Conservation (phyloP, 345 rosid genomes). For the Clausena lansium region DNA sequence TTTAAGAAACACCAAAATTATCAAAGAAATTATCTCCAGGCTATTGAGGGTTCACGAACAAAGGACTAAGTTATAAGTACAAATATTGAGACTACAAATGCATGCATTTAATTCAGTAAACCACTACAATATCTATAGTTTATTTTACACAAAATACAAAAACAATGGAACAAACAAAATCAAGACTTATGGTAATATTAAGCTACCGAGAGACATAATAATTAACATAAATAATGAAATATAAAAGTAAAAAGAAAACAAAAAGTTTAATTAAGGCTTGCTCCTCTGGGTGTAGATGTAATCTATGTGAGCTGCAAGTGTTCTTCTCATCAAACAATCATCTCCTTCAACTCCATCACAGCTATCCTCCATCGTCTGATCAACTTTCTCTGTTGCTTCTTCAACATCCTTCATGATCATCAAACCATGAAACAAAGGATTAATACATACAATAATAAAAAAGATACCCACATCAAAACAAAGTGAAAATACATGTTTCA, state of each 20-base stretch:
- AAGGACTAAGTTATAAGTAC: no score
- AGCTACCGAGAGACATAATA: not conserved
- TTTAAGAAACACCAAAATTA: not conserved
- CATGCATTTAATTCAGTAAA: no score
- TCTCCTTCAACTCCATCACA: conserved; percentile 33
- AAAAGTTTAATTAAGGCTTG: not conserved
- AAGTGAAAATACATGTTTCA: not conserved
- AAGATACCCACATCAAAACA: not conserved
- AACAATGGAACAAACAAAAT: not conserved
- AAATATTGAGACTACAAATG: no score
- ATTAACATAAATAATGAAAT: not conserved
- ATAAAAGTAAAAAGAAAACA: not conserved
- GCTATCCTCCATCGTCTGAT: conserved; percentile 12
- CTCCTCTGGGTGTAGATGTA: conserved; percentile 37
- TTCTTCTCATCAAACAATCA: conserved; percentile 40
- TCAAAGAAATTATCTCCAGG: not conserved
- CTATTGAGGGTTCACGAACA: not conserved
- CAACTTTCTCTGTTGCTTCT: not conserved
- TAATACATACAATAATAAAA: not conserved
- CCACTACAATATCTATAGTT: not conserved
- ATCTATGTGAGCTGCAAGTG: conserved; percentile 33
- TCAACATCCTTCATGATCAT: conserved; percentile 3
- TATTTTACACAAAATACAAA: not conserved
- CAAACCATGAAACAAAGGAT: not conserved
- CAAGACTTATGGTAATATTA: not conserved